Evolutionary conservation across 2,329 filamentous ascomycete genomes (phyloP), one percentile per base, ranked within the genome.

Genomic region (Trematosphaeria pertusa): DNA sequence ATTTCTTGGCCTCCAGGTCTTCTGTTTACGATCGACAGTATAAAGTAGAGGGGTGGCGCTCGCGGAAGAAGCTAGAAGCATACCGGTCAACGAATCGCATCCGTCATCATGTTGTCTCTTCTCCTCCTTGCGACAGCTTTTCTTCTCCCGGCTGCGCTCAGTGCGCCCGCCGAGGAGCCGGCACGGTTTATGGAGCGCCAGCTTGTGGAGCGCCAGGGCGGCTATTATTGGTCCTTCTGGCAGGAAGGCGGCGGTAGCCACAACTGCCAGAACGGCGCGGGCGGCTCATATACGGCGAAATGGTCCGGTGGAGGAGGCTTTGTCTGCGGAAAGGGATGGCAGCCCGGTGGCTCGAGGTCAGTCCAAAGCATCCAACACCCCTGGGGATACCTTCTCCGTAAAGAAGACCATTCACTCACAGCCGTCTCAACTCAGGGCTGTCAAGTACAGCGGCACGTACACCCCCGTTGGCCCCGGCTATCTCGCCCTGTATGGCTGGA

Each of bases 401-500:
- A 10, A 5, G 6, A 12, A 10, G 6, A 35, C 32, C 4, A 35
- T 18, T 17, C 15, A 6, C 20, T 12, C 17, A 33, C 31, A 15
- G 9, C 31, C 6, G 15, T 9, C 14, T 8, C 3, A 22, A 15
- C 17, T 33, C 33, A 62, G 60, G 37, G 51, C 54, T 2, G 54
- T 64, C 1, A 56, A 48, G 19, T 70, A 68, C 54, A 44, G 31
- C 11, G 64, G 59, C 10, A 39, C 30, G 2, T 69, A 69, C 57
- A 47, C 42, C 8, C 56, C 67, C 43, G 58, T 40, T n/a, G 61
- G 60, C 15, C 54, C 53, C 3, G 51, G 56, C 11, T 82, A 82
- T 56, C 76, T 84, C 14, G 60, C 80, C 11, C 61, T 83, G 19
- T 84, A 84, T 56, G 81, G 81, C 24, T 84, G 81, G 79, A 80